A percentile compares a stretch with the other conserved stretches of the same genome.
Evolutionary conservation across 768 basidiomycete genomes (phyloP).

Genomic region (Phylloporus scabripes): DNA sequence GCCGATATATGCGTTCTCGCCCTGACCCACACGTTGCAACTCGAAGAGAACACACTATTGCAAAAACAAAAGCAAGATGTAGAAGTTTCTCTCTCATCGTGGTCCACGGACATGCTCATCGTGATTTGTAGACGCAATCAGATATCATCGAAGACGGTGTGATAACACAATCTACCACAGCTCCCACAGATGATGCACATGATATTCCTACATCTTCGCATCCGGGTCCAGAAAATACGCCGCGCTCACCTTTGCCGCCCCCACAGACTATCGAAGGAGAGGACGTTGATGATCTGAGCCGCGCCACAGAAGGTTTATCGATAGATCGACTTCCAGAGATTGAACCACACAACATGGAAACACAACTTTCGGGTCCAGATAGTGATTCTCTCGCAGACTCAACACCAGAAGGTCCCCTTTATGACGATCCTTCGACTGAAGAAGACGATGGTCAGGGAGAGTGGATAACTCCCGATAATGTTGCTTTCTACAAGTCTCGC

Average conservation of each 20-base stretch:
- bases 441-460: constrained; percentile 85
- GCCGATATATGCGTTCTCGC: constrained; percentile 90
- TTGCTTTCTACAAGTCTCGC: constrained; percentile 78
- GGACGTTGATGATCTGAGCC: constrained; percentile 11
- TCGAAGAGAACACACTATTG: constrained; percentile 36
- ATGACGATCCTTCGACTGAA: constrained; percentile 70
- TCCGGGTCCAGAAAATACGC: neutral
- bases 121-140: constrained; percentile 7
- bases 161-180: neutral
- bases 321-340: constrained; percentile 5
- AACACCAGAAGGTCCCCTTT: constrained; percentile 37
- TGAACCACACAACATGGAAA: constrained; percentile 33
- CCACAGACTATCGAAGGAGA: neutral
- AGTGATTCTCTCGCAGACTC: constrained; percentile 3
- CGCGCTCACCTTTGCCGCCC: neutral
- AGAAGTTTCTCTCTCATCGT: constrained; percentile 12
- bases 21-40: constrained; percentile 73
- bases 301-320: constrained; percentile 7
- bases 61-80: constrained; percentile 28
- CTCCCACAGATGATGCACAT: constrained; percentile 3
- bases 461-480: constrained; percentile 95
- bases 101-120: neutral
- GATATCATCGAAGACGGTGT: neutral
- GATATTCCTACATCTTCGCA: neutral
- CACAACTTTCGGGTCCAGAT: constrained; percentile 19